These are phyloP conservation scores for Selaginella tamariscina DNA, from an alignment of 75 land plant genomes.

Conservation along the genomic window DNA sequence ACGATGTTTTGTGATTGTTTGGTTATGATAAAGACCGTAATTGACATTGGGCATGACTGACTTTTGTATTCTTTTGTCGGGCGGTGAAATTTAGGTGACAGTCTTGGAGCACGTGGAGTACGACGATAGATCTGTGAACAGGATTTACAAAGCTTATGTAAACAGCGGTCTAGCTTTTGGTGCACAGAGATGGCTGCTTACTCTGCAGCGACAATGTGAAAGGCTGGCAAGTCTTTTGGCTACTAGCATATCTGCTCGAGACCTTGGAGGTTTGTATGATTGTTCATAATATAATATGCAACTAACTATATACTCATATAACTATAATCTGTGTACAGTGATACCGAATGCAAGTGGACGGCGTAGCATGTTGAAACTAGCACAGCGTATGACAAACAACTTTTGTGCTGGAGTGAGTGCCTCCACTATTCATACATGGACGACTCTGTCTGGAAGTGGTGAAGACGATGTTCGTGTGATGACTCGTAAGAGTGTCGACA, in stretches of 20 bases:
- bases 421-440: constrained; percentile 9
- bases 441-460: constrained; percentile 40
- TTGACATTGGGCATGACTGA: too few species aligned
- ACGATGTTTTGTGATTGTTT: too few species aligned
- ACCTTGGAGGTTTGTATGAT: neutral
- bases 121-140: constrained; percentile 39
- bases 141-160: constrained; percentile 42
- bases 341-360: constrained; percentile 59
- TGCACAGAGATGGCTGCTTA: constrained; percentile 70
- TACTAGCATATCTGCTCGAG: constrained; percentile 26
- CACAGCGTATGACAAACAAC: constrained; percentile 57
- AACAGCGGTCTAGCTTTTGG: constrained; percentile 76
- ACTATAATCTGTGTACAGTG: constrained; percentile 22
- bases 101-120: constrained; percentile 76
- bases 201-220: constrained; percentile 76
- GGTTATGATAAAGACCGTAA: too few species aligned
- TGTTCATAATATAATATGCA: neutral
- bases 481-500: constrained; percentile 61
- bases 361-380: constrained; percentile 56
- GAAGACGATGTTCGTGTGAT: constrained; percentile 58
- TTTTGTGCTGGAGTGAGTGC: constrained; percentile 6
- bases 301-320: too few species aligned
- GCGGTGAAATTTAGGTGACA: constrained; percentile 40
- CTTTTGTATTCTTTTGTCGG: neutral
- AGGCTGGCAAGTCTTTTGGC: constrained; percentile 58